Evolutionary conservation across 495 filamentous ascomycete genomes (phyloP).

Genomic region (Aspergillus sclerotiicarbonarius): DNA sequence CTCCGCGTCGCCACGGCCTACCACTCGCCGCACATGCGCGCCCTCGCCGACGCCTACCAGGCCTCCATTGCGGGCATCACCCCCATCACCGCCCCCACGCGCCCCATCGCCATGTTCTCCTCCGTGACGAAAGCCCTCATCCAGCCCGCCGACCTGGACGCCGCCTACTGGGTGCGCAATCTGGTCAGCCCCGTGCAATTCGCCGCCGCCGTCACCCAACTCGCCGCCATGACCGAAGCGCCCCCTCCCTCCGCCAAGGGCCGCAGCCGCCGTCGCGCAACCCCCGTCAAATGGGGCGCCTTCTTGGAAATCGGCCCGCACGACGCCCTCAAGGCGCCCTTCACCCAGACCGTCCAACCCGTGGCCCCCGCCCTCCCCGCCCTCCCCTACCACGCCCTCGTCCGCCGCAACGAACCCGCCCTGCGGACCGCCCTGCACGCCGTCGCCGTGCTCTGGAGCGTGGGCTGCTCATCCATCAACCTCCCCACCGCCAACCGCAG

Average conservation of each 20-base stretch:
- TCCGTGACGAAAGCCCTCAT: constrained; percentile 31
- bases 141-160: constrained; percentile 18
- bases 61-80: not conserved
- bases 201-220: constrained; percentile 26
- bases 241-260: constrained; percentile 19
- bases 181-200: constrained; percentile 44
- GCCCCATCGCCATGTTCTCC: constrained; percentile 31
- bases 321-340: no score
- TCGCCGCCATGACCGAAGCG: constrained; percentile 19
- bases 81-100: not conserved
- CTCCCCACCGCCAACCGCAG: constrained; percentile 21
- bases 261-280: constrained; percentile 21
- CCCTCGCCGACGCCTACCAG: constrained; percentile 22
- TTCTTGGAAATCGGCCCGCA: constrained; percentile 56
- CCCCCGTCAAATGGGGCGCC: constrained; percentile 17
- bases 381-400: constrained; percentile 33
- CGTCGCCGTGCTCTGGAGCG: constrained; percentile 38
- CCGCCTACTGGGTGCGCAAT: constrained; percentile 45
- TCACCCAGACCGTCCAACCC: constrained; percentile 53
- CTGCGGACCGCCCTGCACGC: constrained; percentile 28
- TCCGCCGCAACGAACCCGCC: constrained; percentile 34
- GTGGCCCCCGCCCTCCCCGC: constrained; percentile 19
- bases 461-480: constrained; percentile 28
- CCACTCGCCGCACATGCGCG: constrained; percentile 47
- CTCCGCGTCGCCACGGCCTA: constrained; percentile 56